phyloP scores from a whole-genome alignment of 108 stramenopile species.

The Nitzschia sp. region DNA sequence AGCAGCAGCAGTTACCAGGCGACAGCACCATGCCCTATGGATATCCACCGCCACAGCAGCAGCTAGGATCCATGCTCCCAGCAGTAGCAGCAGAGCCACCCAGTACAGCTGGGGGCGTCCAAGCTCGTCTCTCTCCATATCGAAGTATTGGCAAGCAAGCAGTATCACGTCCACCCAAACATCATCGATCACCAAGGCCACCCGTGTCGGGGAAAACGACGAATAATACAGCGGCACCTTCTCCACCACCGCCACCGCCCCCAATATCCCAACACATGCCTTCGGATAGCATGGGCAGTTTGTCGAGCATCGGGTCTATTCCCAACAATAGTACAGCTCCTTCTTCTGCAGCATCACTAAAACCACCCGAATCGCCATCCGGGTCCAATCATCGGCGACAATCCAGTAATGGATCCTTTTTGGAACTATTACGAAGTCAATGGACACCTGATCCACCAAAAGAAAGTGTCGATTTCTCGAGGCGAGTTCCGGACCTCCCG shows the following conservation, averaged over 20 bases:
- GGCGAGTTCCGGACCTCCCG: constrained; percentile 36
- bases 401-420: constrained; percentile 22
- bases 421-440: constrained; percentile 14
- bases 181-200: background rate
- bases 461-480: constrained; percentile 27
- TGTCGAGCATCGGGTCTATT: constrained; percentile 40
- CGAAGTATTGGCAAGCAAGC: background rate
- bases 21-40: constrained; percentile 18
- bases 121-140: background rate
- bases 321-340: background rate
- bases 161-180: background rate
- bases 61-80: background rate
- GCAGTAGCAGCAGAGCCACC: background rate
- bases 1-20: constrained; percentile 27
- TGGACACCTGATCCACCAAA: constrained; percentile 16
- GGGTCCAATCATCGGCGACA: constrained; percentile 9
- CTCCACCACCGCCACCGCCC: constrained; percentile 15
- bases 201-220: background rate
- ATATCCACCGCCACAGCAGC: background rate
- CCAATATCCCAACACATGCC: constrained; percentile 1
- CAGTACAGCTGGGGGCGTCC: background rate
- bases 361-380: background rate
- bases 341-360: background rate
- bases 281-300: constrained; percentile 17
- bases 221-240: no score